Base-by-base conservation (phyloP, 1,139 yeast species). In the Diutina rugosa region DNA sequence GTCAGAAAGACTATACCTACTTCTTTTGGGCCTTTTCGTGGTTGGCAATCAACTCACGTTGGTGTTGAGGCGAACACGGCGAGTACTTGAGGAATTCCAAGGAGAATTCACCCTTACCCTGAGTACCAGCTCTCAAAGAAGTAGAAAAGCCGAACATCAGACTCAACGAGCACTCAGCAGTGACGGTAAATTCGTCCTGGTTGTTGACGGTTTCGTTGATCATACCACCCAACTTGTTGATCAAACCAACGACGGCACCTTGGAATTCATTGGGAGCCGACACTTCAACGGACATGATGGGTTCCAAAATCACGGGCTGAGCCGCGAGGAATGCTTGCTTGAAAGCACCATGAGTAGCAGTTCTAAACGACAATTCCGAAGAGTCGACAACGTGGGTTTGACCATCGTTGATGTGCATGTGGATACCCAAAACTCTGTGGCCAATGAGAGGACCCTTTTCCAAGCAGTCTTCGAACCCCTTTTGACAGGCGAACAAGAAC, bases 401-500 rank as follows among this genome's bases (percentile, higher is more conserved):
- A 84, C 99, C 99, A 77, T 93, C 99, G 70, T 90, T 88, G 64
- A 93, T 83, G 63, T 90, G 81, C 98, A 93, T 91, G 64, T 84
- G 84, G 56, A 87, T 95, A 63, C 98, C 98, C 62, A 91, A 77
- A 52, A 93, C 98, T 66, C 81, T 85, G 68, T 93, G 97, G 30
- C 99, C 99, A 61, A 90, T 85, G 65, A 95, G 81, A 57, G 99
- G 99, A 64, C 99, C 99, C 79, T 90, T 90, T 67, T 90, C 96
- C 70, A 91, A 81, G 58, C 95, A 88, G 63, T 93, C 99, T 61
- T 89, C 95, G 72, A 93, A 93, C 59, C 99, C 99, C 75, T 90
- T 89, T 63, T 83, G 85, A 81, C 98, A 93, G 26, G 99, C 99
- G 68, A 86, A 81, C 67, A 93, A 78, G 78, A 84, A 93, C 74